Base-by-base conservation (phyloP, 257 asterid genomes). In the Solanum neorickii region DNA sequence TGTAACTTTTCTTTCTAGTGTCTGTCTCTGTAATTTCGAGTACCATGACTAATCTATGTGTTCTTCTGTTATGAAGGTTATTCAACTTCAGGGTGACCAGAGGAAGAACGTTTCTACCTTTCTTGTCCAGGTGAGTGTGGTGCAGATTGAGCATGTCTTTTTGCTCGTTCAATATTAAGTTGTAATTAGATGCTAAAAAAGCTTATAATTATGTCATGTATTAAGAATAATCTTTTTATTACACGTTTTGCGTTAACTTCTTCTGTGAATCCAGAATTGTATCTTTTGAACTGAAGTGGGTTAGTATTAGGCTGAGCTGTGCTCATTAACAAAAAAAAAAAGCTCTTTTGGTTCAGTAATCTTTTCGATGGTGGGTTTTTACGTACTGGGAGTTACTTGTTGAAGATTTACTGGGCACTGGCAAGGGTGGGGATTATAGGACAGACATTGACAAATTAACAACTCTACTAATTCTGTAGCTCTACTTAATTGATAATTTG, bases 41-140 rank as follows among this genome's bases (percentile, higher is more conserved):
- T 70, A 11, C 13, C 2, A 31, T n/a, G 33, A 42, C 80, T 42
- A 23, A 85, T 44, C 49, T 70, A 69, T 27, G 75, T 7, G 46
- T 16, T 12, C 21, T 83, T 31, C 25, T 4, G 20, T 49, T 42
- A 20, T 83, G 31, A 87, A 95, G 98, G 98, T 95, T 56, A 95
- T 95, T 89, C 98, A 95, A 90, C 98, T 95, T 87, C 98, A 95
- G 83, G 98, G 98, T 25, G 98, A 95, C 80, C 98, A 94, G 91
- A 88, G 98, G 46, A 95, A 95, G 95, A 95, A 95, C 87, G 96
- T 95, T 6, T 94, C 98, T 1, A 62, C 93, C 59, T 95, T 95
- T 88, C 96, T 95, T 85, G 90, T 92, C 88, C 95, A 94, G 94
- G 98, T 94, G 56, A 59, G 80, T 72, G 29, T 59, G 60, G 23